These are phyloP conservation scores for Sporothrix brunneoviolacea DNA, from an alignment of 2,329 filamentous ascomycete species.

Conservation along the genomic window DNA sequence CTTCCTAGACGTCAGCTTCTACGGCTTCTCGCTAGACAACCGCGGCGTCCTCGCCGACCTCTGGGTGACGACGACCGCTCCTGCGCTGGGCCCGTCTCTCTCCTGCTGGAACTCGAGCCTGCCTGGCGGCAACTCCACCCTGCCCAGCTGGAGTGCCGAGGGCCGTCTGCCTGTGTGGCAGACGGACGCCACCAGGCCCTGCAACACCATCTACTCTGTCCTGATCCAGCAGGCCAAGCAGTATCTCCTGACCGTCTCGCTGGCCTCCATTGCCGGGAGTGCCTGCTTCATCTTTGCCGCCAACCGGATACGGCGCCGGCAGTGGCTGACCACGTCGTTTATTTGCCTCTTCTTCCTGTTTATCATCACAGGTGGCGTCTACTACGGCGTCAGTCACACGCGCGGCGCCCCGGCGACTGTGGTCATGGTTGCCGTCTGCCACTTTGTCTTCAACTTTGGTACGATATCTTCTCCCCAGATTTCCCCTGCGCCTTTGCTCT, in stretches of 20 bases:
- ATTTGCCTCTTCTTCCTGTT: slow-evolving; percentile 40
- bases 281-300: slow-evolving; percentile 41
- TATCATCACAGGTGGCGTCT: slow-evolving; percentile 43
- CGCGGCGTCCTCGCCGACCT: slow-evolving; percentile 35
- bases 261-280: slow-evolving; percentile 45
- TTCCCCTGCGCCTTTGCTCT: background rate
- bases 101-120: slow-evolving; percentile 43
- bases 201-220: slow-evolving; percentile 46
- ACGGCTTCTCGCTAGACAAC: slow-evolving; percentile 47
- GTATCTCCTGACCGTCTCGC: slow-evolving; percentile 44
- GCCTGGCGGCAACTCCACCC: slow-evolving; percentile 35
- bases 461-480: slow-evolving; percentile 12
- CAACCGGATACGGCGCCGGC: slow-evolving; percentile 41
- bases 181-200: slow-evolving; percentile 41
- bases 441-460: slow-evolving; percentile 52
- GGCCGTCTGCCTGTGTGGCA: slow-evolving; percentile 41
- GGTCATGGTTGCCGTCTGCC: slow-evolving; percentile 44
- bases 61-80: slow-evolving; percentile 32
- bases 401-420: slow-evolving; percentile 39
- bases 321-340: slow-evolving; percentile 45
- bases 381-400: slow-evolving; percentile 40
- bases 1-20: slow-evolving; percentile 51
- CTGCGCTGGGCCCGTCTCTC: slow-evolving; percentile 31
- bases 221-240: slow-evolving; percentile 46
- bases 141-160: slow-evolving; percentile 33